Percentiles rank a stretch among this genome's conserved stretches.
Evolutionary conservation across 495 filamentous ascomycete species (phyloP).

Genomic region (Penicillium ochrochloron): DNA sequence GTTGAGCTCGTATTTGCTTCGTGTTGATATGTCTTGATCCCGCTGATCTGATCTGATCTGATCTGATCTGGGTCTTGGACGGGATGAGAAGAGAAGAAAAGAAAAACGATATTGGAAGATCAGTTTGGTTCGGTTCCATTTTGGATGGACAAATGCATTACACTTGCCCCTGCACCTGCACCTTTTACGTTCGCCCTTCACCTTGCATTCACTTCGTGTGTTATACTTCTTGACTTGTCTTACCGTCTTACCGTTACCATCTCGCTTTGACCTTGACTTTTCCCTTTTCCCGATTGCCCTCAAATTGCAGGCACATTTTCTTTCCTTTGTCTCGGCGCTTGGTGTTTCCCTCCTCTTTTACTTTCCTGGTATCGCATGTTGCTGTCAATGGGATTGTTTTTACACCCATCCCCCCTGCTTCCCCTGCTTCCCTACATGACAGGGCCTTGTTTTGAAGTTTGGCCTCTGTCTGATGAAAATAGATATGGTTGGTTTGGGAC

Average conservation of each 20-base stretch:
- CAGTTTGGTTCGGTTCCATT: background rate
- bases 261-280: background rate
- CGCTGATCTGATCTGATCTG: background rate
- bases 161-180: constrained; percentile 8
- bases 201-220: constrained; percentile 36
- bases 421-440: background rate
- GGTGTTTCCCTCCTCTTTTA: constrained; percentile 14
- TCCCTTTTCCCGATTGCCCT: background rate
- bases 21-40: background rate
- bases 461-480: background rate
- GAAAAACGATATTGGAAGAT: background rate
- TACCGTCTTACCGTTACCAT: background rate
- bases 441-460: background rate
- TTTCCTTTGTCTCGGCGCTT: constrained; percentile 30
- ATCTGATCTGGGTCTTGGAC: background rate
- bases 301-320: constrained; percentile 32
- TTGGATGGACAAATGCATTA: constrained; percentile 18
- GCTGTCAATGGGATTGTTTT: background rate
- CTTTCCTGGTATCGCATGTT: background rate
- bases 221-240: constrained; percentile 27
- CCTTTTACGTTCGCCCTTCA: background rate
- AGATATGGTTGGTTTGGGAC: constrained; percentile 1
- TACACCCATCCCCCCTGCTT: no score
- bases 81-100: background rate
- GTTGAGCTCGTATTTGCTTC: background rate